These are phyloP conservation scores for Calonectria montana DNA, from an alignment of 2,329 filamentous ascomycete genomes.

Conservation along the genomic window DNA sequence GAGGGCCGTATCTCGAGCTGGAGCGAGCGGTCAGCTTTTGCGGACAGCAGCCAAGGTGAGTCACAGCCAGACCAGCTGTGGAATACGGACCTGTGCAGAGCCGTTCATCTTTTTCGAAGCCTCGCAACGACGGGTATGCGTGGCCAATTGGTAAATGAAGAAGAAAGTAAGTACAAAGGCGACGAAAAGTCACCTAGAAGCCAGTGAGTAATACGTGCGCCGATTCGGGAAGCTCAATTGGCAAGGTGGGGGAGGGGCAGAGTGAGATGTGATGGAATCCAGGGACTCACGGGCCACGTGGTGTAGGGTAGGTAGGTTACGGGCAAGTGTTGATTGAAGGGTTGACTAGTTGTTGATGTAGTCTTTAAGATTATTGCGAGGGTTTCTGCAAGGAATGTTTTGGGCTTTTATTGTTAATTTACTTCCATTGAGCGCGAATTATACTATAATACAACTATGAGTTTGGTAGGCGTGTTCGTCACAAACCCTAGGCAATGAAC, in stretches of 20 bases:
- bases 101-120: slow-evolving; percentile 34
- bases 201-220: background rate
- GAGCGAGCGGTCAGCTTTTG: slow-evolving; percentile 11
- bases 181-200: background rate
- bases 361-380: too few species aligned
- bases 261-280: background rate
- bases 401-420: too few species aligned
- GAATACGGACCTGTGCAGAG: slow-evolving; percentile 36
- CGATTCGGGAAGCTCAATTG: background rate
- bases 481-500: too few species aligned
- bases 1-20: slow-evolving; percentile 44
- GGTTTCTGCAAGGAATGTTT: too few species aligned
- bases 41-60: background rate
- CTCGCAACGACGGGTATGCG: background rate
- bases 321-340: background rate
- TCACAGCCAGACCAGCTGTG: background rate
- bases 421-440: too few species aligned
- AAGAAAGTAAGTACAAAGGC: background rate
- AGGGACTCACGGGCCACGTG: background rate
- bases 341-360: background rate
- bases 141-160: background rate
- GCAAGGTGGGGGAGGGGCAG: background rate
- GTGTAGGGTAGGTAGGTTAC: background rate
- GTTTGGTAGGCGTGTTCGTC: too few species aligned
- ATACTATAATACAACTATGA: too few species aligned